Conservation (phyloP, 2,329 filamentous ascomycete species). For the Epichloe bromicola region DNA sequence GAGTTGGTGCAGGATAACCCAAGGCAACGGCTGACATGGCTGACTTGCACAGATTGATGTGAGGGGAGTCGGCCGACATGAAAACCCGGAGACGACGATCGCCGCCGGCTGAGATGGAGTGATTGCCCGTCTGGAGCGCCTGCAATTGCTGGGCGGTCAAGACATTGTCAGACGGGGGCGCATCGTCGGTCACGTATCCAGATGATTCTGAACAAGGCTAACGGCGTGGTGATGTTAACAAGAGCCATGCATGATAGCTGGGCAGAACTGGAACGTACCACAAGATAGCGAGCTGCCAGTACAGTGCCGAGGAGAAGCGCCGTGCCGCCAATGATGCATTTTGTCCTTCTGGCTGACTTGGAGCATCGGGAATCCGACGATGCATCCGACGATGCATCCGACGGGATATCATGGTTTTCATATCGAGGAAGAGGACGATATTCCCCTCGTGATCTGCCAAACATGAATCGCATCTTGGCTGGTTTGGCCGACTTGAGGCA, state of each 20-base stretch:
- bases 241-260: neutral
- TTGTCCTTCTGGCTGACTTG: neutral
- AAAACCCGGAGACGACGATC: constrained; percentile 21
- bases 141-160: constrained; percentile 2
- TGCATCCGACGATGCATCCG: neutral
- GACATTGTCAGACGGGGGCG: neutral
- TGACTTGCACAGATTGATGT: constrained; percentile 25
- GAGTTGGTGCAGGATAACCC: constrained; percentile 23
- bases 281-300: neutral
- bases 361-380: neutral
- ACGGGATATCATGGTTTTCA: neutral
- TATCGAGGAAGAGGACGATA: constrained; percentile 1
- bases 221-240: neutral
- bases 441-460: neutral
- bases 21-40: constrained; percentile 25
- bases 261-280: neutral
- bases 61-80: constrained; percentile 24
- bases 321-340: neutral
- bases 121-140: neutral
- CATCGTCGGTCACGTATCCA: neutral
- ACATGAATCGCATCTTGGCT: neutral
- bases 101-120: constrained; percentile 4
- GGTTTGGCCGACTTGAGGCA: neutral
- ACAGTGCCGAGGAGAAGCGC: neutral
- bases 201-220: neutral